Conservation (phyloP, 1,139 yeast genomes). For the Torulaspora pretoriensis region DNA sequence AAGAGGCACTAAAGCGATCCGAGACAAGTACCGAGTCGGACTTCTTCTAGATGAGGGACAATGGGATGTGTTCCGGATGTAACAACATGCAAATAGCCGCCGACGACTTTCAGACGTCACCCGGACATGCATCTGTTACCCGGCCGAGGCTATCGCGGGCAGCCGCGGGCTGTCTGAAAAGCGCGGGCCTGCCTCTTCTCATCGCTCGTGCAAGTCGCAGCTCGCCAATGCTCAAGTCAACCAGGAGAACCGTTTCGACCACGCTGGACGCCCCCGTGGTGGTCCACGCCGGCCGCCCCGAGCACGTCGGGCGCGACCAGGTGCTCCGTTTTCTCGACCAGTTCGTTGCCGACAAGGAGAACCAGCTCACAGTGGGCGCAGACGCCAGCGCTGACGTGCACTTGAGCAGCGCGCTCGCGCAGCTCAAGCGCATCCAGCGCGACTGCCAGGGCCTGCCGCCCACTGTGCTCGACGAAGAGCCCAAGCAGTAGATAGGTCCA, state of each 20-base stretch:
- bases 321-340: slow-evolving; percentile 44
- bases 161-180: too few relatives aligned
- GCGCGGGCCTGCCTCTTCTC: too few relatives aligned
- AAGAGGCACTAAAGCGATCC: too few relatives aligned
- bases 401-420: slow-evolving; percentile 46
- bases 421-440: slow-evolving; percentile 62
- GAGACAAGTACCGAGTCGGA: too few relatives aligned
- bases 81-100: too few relatives aligned
- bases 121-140: too few relatives aligned
- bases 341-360: slow-evolving; percentile 40
- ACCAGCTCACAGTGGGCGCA: slow-evolving; percentile 12
- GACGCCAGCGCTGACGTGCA: slow-evolving; percentile 23
- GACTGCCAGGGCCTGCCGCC: slow-evolving; percentile 75
- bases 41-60: too few relatives aligned
- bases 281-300: slow-evolving; percentile 36
- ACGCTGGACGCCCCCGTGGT: slow-evolving; percentile 51
- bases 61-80: too few relatives aligned
- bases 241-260: slow-evolving; percentile 42
- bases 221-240: slow-evolving; percentile 31
- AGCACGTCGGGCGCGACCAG: slow-evolving; percentile 39
- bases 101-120: too few relatives aligned
- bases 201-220: neutral
- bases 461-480: slow-evolving; percentile 31
- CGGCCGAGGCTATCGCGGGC: too few relatives aligned
- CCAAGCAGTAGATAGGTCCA: slow-evolving; percentile 17